Conservation (phyloP, 2,329 filamentous ascomycete genomes). For the Phaeosphaeriaceae sp. region DNA sequence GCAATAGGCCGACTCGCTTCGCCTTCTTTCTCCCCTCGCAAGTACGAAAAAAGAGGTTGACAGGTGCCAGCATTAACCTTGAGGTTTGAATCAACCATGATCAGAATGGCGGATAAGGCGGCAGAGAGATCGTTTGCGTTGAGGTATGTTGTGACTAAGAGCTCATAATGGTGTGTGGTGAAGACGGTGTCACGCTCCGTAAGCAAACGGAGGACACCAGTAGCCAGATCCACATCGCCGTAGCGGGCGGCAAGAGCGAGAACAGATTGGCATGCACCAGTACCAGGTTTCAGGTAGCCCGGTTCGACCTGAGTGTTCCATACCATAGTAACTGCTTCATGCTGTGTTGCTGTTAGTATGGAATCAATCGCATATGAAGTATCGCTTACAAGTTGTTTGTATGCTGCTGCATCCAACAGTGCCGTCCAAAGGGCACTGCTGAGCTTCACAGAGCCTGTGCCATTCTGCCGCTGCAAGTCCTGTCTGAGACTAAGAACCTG, state of each 20-base stretch:
- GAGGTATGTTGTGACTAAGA: slow-evolving; percentile 74
- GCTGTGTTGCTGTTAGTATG: slow-evolving; percentile 46
- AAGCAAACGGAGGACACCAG: slow-evolving; percentile 72
- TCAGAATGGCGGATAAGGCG: slow-evolving; percentile 72
- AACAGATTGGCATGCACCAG: slow-evolving; percentile 70
- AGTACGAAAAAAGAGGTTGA: slow-evolving; percentile 64
- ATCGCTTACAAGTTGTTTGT: slow-evolving; percentile 59
- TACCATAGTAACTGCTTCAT: slow-evolving; percentile 69
- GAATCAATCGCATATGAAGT: not conserved
- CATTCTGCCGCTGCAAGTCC: slow-evolving; percentile 22
- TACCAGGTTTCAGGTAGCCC: slow-evolving; percentile 66
- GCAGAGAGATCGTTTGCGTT: slow-evolving; percentile 65
- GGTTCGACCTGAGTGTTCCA: slow-evolving; percentile 73
- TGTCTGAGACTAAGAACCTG: slow-evolving; percentile 62
- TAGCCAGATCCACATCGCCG: slow-evolving; percentile 72
- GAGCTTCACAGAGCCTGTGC: slow-evolving; percentile 43
- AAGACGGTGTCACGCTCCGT: slow-evolving; percentile 64
- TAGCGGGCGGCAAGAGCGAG: slow-evolving; percentile 74
- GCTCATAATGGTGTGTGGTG: slow-evolving; percentile 76
- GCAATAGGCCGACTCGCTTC: slow-evolving; percentile 52
- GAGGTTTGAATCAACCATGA: slow-evolving; percentile 72
- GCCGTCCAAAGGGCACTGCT: slow-evolving; percentile 69
- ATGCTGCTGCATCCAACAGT: slow-evolving; percentile 77
- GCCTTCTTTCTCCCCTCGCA: slow-evolving; percentile 56
- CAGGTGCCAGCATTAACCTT: slow-evolving; percentile 66